A percentile compares a stretch with the other conserved stretches of the same genome.
These are phyloP conservation scores for Cladosporium cucumerinum DNA, from an alignment of 2,329 filamentous ascomycete species.

Conservation along the genomic window DNA sequence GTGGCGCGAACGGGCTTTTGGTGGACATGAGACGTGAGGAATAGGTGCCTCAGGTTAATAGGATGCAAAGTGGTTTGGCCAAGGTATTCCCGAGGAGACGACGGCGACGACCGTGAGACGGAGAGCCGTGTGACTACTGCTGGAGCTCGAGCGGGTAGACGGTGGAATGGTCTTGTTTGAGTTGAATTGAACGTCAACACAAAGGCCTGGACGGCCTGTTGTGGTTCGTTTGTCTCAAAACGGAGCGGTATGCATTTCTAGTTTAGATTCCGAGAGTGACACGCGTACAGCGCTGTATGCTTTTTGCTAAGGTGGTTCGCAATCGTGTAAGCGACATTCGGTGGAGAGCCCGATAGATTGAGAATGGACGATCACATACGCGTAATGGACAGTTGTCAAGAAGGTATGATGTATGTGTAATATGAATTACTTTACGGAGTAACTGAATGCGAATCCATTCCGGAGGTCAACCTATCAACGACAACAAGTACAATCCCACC, in stretches of 20 bases:
- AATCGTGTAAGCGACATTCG: neutral
- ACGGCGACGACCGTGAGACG: neutral
- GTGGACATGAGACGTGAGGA: neutral
- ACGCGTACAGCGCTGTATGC: neutral
- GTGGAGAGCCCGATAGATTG: neutral
- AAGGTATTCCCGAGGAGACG: neutral
- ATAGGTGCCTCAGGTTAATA: neutral
- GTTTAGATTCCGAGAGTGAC: neutral
- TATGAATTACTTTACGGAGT: neutral
- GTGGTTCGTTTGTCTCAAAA: neutral
- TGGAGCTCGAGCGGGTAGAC: neutral
- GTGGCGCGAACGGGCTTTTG: neutral
- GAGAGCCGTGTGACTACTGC: neutral
- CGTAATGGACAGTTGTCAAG: neutral
- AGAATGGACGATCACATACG: neutral
- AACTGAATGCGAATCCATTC: neutral
- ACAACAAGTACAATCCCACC: neutral
- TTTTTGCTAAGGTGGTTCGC: neutral
- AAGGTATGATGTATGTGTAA: neutral
- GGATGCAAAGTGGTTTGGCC: neutral
- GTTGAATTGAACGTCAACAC: neutral
- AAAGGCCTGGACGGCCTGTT: neutral
- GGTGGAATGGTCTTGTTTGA: neutral
- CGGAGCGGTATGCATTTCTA: neutral
- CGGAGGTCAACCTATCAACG: neutral